Evolutionary conservation across 2,329 filamentous ascomycete species (phyloP).

Genomic region (Phyllosticta citriasiana): DNA sequence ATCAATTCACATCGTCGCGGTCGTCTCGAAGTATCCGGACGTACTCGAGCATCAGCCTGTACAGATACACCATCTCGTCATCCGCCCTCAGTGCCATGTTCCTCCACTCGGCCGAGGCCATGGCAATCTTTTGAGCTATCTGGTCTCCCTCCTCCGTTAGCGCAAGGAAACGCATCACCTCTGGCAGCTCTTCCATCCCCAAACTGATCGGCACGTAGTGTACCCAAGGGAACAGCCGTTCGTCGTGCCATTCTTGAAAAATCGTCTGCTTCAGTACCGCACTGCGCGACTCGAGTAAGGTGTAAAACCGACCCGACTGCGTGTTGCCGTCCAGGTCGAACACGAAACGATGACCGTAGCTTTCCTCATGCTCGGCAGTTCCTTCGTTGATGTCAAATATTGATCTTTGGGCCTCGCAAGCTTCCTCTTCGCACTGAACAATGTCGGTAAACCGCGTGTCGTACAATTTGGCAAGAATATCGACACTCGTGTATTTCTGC

Average conservation of each 20-base stretch:
- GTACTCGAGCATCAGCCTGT: constrained; percentile 16
- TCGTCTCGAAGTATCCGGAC: constrained; percentile 13
- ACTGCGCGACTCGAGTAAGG: constrained; percentile 11
- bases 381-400: constrained; percentile 12
- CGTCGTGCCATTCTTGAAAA: constrained; percentile 29
- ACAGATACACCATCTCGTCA: constrained; percentile 16
- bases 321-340: constrained; percentile 18
- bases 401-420: constrained; percentile 20
- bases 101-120: constrained; percentile 15
- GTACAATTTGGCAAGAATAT: constrained; percentile 32
- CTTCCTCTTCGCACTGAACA: constrained; percentile 33
- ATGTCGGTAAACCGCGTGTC: constrained; percentile 38
- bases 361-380: not conserved
- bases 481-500: constrained; percentile 9
- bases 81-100: constrained; percentile 14
- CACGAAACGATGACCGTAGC: constrained; percentile 11
- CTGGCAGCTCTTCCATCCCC: constrained; percentile 16
- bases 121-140: constrained; percentile 16
- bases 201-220: constrained; percentile 24
- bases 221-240: constrained; percentile 24
- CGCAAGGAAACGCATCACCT: constrained; percentile 13
- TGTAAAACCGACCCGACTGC: constrained; percentile 16
- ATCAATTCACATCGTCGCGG: not conserved
- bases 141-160: constrained; percentile 11
- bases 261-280: constrained; percentile 24